These are phyloP conservation scores for Elsinoe arachidis DNA, from an alignment of 2,329 filamentous ascomycete species.

Conservation along the genomic window DNA sequence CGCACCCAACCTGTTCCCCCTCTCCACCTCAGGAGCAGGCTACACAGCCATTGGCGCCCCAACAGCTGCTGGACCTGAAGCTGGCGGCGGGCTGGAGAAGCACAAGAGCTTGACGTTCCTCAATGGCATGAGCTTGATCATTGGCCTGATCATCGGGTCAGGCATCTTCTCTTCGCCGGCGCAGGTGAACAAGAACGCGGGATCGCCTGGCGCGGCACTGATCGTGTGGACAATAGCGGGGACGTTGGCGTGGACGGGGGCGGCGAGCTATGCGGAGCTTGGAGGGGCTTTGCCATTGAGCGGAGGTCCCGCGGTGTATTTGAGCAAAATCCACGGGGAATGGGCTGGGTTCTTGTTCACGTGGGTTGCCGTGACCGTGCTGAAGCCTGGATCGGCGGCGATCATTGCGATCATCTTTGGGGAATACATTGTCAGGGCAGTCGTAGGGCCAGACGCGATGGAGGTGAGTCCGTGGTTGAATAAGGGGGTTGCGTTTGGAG, in stretches of 20 bases:
- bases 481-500: conserved; percentile 74
- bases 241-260: conserved; percentile 91
- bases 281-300: conserved; percentile 94
- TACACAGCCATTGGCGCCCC: conserved; percentile 83
- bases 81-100: conserved; percentile 60
- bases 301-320: conserved; percentile 85
- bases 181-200: conserved; percentile 84
- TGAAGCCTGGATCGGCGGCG: conserved; percentile 87
- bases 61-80: conserved; percentile 48
- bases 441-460: conserved; percentile 77
- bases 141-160: conserved; percentile 90
- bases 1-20: conserved; percentile 80
- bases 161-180: conserved; percentile 94
- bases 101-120: conserved; percentile 93
- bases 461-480: conserved; percentile 78
- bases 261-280: conserved; percentile 88
- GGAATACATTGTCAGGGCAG: conserved; percentile 85
- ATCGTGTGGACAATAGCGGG: conserved; percentile 89
- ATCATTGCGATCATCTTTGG: conserved; percentile 98
- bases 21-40: conserved; percentile 63
- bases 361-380: conserved; percentile 87
- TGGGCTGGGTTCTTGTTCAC: conserved; percentile 88
- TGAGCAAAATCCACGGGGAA: conserved; percentile 94
- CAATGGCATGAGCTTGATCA: conserved; percentile 83
- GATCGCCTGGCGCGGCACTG: conserved; percentile 80